Percentiles rank a stretch among this genome's conserved stretches.
Conservation (phyloP, 1,284 basidiomycete genomes). For the Filobasidium uniguttulatum region DNA sequence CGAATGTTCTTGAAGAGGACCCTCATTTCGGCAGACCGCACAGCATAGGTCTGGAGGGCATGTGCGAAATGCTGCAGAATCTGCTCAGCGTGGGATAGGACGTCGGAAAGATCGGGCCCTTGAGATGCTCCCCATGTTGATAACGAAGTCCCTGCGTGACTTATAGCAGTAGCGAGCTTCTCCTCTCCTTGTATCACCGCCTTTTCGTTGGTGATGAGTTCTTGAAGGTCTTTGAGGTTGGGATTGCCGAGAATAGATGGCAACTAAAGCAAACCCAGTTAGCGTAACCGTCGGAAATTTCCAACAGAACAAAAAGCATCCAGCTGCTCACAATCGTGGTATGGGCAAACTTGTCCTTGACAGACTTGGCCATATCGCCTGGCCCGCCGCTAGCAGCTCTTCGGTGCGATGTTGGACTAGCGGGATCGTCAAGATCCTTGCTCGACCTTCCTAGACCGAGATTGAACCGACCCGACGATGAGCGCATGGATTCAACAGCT, state of each 20-base stretch:
- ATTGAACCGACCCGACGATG: constrained; percentile 14
- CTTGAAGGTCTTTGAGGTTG: constrained; percentile 11
- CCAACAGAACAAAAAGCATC: background rate
- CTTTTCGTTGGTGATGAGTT: constrained; percentile 76
- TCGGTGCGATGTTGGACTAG: background rate
- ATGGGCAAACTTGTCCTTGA: constrained; percentile 15
- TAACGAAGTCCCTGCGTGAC: constrained; percentile 59
- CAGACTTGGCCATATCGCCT: constrained; percentile 5
- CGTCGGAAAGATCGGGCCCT: constrained; percentile 72
- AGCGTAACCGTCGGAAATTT: too few relatives aligned
- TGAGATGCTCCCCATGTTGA: constrained; percentile 67
- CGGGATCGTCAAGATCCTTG: constrained; percentile 3
- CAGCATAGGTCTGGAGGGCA: constrained; percentile 57
- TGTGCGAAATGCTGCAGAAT: constrained; percentile 57
- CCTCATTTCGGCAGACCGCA: constrained; percentile 59
- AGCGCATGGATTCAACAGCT: constrained; percentile 6
- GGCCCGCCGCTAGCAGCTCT: constrained; percentile 8
- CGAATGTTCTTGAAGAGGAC: constrained; percentile 47
- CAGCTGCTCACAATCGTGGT: constrained; percentile 10
- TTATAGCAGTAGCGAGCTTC: constrained; percentile 21
- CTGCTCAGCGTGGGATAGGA: constrained; percentile 55
- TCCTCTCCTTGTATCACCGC: constrained; percentile 57
- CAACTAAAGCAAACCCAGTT: too few relatives aligned
- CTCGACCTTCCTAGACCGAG: constrained; percentile 10
- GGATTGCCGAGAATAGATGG: constrained; percentile 14